Conservation (phyloP, 805 yeast species). For the Starmerella bombi region DNA sequence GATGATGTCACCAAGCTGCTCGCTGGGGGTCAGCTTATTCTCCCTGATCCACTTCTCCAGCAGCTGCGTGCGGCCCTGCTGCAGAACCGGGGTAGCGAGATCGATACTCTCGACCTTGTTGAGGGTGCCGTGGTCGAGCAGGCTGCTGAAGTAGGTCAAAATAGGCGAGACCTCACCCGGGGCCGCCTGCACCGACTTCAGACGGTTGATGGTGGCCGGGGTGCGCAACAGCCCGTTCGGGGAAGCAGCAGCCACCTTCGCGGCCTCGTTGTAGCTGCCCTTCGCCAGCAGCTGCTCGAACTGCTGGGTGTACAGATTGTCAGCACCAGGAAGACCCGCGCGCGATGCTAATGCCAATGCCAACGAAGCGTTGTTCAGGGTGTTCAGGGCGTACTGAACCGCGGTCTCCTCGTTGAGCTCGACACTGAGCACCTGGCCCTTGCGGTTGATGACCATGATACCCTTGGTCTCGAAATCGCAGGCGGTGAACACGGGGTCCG, state of each 20-base stretch:
- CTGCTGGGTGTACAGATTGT: slow-evolving; percentile 77
- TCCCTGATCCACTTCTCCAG: slow-evolving; percentile 95
- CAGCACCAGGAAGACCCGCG: slow-evolving; percentile 97
- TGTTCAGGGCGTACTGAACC: slow-evolving; percentile 78
- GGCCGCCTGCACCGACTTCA: slow-evolving; percentile 78
- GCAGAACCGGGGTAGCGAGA: slow-evolving; percentile 87
- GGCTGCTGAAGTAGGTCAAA: slow-evolving; percentile 77
- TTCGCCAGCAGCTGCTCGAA: slow-evolving; percentile 70
- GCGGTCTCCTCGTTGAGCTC: slow-evolving; percentile 74
- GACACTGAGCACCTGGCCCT: slow-evolving; percentile 89
- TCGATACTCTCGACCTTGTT: slow-evolving; percentile 90
- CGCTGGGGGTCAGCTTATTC: slow-evolving; percentile 87
- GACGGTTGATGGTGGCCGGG: slow-evolving; percentile 82
- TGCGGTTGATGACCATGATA: slow-evolving; percentile 81
- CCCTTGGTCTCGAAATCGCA: slow-evolving; percentile 67
- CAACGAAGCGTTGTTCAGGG: slow-evolving; percentile 70
- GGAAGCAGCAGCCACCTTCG: slow-evolving; percentile 92
- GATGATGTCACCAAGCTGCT: slow-evolving; percentile 92
- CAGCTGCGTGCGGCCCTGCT: slow-evolving; percentile 84
- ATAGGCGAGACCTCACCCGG: slow-evolving; percentile 94
- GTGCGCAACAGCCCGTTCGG: slow-evolving; percentile 71
- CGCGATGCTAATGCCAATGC: slow-evolving; percentile 85
- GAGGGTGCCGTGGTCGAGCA: slow-evolving; percentile 82
- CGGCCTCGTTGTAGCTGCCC: slow-evolving; percentile 86
- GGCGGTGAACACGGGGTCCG: slow-evolving; percentile 88